Conservation (phyloP, 352 stramenopile genomes). For the Globisporangium yorkense region DNA sequence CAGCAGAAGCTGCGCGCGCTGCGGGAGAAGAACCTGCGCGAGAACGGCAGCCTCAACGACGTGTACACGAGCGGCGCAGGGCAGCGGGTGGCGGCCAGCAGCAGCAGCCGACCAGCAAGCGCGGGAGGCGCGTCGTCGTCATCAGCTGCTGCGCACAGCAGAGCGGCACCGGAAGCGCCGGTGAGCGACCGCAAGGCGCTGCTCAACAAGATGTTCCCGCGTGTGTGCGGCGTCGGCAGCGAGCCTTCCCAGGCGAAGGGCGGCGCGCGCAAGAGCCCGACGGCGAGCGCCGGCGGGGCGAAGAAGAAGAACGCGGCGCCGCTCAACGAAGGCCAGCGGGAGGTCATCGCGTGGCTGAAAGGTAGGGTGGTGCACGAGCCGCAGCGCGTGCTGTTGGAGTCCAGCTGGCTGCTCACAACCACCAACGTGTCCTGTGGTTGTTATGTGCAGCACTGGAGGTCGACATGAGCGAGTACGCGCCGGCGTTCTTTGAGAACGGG, state of each 20-base stretch:
- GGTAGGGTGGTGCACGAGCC: constrained; percentile 4
- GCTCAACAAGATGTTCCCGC: constrained; percentile 77
- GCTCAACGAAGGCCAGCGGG: constrained; percentile 62
- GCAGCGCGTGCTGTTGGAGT: background rate
- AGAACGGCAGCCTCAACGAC: constrained; percentile 18
- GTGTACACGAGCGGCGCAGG: constrained; percentile 5
- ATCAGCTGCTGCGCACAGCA: background rate
- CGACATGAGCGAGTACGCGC: constrained; percentile 83
- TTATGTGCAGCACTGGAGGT: constrained; percentile 35
- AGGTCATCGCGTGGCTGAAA: constrained; percentile 76
- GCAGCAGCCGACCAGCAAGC: background rate
- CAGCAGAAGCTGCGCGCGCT: constrained; percentile 24
- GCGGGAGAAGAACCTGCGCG: constrained; percentile 17
- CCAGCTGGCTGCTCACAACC: no score
- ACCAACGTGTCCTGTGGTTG: no score
- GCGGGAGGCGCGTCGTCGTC: background rate
- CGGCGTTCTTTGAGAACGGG: constrained; percentile 81
- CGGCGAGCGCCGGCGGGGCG: constrained; percentile 11
- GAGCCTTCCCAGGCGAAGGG: constrained; percentile 14
- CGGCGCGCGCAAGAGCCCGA: constrained; percentile 26
- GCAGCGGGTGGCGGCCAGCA: background rate
- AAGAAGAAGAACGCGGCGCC: constrained; percentile 37
- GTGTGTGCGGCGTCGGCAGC: constrained; percentile 47
- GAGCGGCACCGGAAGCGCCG: constrained; percentile 6
- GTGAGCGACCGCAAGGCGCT: constrained; percentile 52